phyloP scores from a whole-genome alignment of 179 eudicot species.

The Carnegiea gigantea region DNA sequence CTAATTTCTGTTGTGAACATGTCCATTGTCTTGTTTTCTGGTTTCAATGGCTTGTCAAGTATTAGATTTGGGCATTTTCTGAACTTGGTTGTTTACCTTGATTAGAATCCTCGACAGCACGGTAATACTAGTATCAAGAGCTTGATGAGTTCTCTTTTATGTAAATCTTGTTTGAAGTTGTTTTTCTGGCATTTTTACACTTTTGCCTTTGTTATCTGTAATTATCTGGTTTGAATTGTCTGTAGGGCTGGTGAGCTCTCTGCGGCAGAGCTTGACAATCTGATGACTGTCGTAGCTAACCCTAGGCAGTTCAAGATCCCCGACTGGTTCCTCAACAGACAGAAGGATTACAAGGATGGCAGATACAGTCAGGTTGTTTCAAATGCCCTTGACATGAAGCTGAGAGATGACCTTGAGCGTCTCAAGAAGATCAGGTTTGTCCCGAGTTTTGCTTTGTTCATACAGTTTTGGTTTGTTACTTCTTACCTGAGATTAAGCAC shows the following conservation, averaged over 20 bases:
- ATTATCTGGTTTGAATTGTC: neutral
- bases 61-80: too few relatives aligned
- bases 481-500: neutral
- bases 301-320: slow-evolving; percentile 83
- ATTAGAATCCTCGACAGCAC: too few relatives aligned
- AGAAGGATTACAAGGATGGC: slow-evolving; percentile 97
- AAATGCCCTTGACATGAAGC: slow-evolving; percentile 87
- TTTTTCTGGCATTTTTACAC: neutral
- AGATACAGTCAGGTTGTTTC: slow-evolving; percentile 84
- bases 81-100: too few relatives aligned
- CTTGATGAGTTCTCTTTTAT: too few relatives aligned
- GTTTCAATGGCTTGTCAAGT: too few relatives aligned
- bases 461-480: neutral
- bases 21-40: too few relatives aligned
- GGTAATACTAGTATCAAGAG: too few relatives aligned
- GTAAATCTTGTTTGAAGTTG: neutral
- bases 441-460: neutral
- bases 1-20: too few relatives aligned
- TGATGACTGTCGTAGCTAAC: slow-evolving; percentile 76
- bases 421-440: slow-evolving; percentile 83
- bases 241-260: slow-evolving; percentile 91
- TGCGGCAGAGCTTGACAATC: slow-evolving; percentile 56
- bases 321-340: slow-evolving; percentile 91
- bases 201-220: neutral
- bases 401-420: slow-evolving; percentile 90